A percentile compares a stretch with the other conserved stretches of the same genome.
These are phyloP conservation scores for Yarrowia sp. DNA, from an alignment of 805 yeast genomes.

Conservation along the genomic window DNA sequence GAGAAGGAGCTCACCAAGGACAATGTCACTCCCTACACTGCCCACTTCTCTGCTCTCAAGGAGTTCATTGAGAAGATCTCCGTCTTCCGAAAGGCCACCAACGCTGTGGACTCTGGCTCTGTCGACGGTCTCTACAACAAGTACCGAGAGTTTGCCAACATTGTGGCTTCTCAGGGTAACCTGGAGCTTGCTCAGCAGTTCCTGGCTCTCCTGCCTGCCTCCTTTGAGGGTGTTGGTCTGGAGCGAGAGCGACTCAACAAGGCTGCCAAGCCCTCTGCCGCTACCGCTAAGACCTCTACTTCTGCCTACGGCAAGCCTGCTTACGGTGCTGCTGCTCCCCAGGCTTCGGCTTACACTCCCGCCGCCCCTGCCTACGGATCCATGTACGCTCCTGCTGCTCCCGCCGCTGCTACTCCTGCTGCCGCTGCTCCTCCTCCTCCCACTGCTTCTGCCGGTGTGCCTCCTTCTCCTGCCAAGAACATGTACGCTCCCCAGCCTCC, in stretches of 20 bases:
- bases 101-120: conserved; percentile 42
- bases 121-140: conserved; percentile 57
- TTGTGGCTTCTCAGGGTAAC: conserved; percentile 82
- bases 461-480: conserved; percentile 40
- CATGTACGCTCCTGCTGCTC: conserved; percentile 39
- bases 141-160: conserved; percentile 80
- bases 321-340: conserved; percentile 39
- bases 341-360: conserved; percentile 38
- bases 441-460: conserved; percentile 16
- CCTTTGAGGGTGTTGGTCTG: conserved; percentile 73
- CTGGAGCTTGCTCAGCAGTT: conserved; percentile 79
- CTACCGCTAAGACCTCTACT: conserved; percentile 40
- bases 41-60: conserved; percentile 80
- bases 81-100: conserved; percentile 64
- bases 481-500: conserved; percentile 42
- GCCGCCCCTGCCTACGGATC: conserved; percentile 36
- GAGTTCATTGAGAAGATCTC: conserved; percentile 85
- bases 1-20: conserved; percentile 52
- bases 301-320: conserved; percentile 36
- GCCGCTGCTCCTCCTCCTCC: conserved; percentile 21
- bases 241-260: conserved; percentile 81
- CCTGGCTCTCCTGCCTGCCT: conserved; percentile 73
- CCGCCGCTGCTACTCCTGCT: conserved; percentile 40
- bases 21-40: conserved; percentile 71
- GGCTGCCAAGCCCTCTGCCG: conserved; percentile 58